A percentile compares a stretch with the other conserved stretches of the same genome.
Conservation (phyloP, 176 grass and related monocot species). For the Eleusine coracana region DNA sequence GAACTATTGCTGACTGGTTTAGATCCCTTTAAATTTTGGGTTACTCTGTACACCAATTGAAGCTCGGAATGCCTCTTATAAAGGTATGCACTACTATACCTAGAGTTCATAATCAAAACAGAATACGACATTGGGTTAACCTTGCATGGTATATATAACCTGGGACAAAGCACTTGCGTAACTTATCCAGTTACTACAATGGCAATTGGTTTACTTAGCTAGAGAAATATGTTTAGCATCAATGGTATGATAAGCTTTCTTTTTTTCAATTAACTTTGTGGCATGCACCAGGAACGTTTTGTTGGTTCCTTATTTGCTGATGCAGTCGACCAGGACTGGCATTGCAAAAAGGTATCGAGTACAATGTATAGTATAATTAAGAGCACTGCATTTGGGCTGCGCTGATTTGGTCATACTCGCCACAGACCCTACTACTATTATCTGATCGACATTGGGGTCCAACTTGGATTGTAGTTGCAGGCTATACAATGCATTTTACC, state of each 20-base stretch:
- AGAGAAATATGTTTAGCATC: constrained; percentile 31
- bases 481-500: constrained; percentile 39
- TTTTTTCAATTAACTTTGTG: neutral
- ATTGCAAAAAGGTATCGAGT: neutral
- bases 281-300: constrained; percentile 21
- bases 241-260: neutral
- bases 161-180: constrained; percentile 10
- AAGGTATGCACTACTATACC: constrained; percentile 36
- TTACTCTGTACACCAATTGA: constrained; percentile 14
- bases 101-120: neutral
- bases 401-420: constrained; percentile 21
- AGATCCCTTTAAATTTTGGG: constrained; percentile 43
- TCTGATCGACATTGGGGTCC: constrained; percentile 42
- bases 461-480: constrained; percentile 33
- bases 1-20: constrained; percentile 74
- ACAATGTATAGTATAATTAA: constrained; percentile 16
- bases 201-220: constrained; percentile 8
- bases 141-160: constrained; percentile 11
- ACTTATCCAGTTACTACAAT: constrained; percentile 8
- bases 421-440: constrained; percentile 7
- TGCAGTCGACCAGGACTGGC: neutral
- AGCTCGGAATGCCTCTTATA: constrained; percentile 17
- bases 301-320: neutral
- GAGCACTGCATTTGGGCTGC: constrained; percentile 9
- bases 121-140: neutral